phyloP scores from a whole-genome alignment of 345 rosid genomes.

The Erysimum cheiranthoides region DNA sequence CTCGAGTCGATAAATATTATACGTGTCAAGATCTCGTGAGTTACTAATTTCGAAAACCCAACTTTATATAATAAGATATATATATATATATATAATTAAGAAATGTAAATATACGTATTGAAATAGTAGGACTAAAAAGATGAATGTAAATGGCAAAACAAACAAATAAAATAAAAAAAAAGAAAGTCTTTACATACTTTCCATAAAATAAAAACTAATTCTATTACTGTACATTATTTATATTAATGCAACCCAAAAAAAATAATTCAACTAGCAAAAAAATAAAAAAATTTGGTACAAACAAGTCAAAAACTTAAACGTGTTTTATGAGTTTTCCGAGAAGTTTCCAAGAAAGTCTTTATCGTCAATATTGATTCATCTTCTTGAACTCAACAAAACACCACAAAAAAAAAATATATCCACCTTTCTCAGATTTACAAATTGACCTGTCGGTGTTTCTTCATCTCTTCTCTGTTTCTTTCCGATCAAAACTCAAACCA shows the following conservation, averaged over 20 bases:
- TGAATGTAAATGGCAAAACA: background rate
- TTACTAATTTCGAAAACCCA: no score
- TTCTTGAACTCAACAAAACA: background rate
- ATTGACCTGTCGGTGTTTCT: conserved; percentile 28
- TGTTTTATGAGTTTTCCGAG: conserved; percentile 16
- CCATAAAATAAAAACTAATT: background rate
- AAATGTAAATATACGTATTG: no score
- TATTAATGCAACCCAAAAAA: background rate
- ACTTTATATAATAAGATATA: no score
- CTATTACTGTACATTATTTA: no score
- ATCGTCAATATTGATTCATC: conserved; percentile 3
- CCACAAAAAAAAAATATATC: background rate
- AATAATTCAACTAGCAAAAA: background rate
- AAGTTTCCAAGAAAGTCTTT: conserved; percentile 42
- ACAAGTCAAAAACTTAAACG: conserved; percentile 30
- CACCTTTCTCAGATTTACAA: conserved; percentile 34
- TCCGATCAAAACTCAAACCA: conserved; percentile 1
- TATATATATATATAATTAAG: no score
- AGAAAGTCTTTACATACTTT: conserved; percentile 6
- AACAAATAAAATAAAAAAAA: background rate
- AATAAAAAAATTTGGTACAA: background rate
- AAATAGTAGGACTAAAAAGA: background rate
- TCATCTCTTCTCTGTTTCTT: conserved; percentile 20
- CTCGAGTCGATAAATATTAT: no score
- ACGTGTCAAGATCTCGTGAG: no score